Evolutionary conservation across 495 filamentous ascomycete species (phyloP).

Genomic region (Annulohypoxylon stygium): DNA sequence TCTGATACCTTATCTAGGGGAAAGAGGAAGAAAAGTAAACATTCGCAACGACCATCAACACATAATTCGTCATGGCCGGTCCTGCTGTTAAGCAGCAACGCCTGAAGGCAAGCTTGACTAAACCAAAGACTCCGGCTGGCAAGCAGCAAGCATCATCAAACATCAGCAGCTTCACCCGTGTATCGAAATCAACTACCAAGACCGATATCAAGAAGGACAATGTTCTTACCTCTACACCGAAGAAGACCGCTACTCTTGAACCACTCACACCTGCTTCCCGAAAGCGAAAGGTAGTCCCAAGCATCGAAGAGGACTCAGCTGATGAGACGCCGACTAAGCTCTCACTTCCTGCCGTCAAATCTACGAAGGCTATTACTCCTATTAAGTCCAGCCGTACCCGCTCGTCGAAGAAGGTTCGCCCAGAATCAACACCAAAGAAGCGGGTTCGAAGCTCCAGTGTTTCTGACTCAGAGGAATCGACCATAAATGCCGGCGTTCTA

Average conservation of each 20-base stretch:
- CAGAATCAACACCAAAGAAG: slow-evolving; percentile 37
- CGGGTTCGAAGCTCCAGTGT: slow-evolving; percentile 46
- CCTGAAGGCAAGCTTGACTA: slow-evolving; percentile 35
- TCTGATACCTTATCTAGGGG: slow-evolving; percentile 10
- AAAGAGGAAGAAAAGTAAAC: slow-evolving; percentile 11
- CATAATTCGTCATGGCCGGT: slow-evolving; percentile 26
- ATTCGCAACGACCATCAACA: neutral
- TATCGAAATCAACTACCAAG: slow-evolving; percentile 54
- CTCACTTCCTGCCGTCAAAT: slow-evolving; percentile 26
- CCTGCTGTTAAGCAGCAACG: slow-evolving; percentile 48
- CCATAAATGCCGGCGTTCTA: slow-evolving; percentile 49
- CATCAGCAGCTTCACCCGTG: slow-evolving; percentile 56
- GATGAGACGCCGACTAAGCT: slow-evolving; percentile 43
- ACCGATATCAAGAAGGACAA: slow-evolving; percentile 49
- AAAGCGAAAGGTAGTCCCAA: slow-evolving; percentile 46
- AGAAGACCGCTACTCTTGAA: slow-evolving; percentile 39
- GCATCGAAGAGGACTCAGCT: slow-evolving; percentile 42
- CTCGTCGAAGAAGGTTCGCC: slow-evolving; percentile 41
- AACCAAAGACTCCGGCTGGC: slow-evolving; percentile 33
- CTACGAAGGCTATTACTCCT: slow-evolving; percentile 11
- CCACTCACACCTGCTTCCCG: slow-evolving; percentile 48
- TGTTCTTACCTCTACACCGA: slow-evolving; percentile 31
- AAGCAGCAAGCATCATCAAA: slow-evolving; percentile 39
- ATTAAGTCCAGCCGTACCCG: slow-evolving; percentile 41
- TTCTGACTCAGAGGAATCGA: slow-evolving; percentile 49